phyloP scores from a whole-genome alignment of 1,284 basidiomycete species.

The Spongispora temasekensis region DNA sequence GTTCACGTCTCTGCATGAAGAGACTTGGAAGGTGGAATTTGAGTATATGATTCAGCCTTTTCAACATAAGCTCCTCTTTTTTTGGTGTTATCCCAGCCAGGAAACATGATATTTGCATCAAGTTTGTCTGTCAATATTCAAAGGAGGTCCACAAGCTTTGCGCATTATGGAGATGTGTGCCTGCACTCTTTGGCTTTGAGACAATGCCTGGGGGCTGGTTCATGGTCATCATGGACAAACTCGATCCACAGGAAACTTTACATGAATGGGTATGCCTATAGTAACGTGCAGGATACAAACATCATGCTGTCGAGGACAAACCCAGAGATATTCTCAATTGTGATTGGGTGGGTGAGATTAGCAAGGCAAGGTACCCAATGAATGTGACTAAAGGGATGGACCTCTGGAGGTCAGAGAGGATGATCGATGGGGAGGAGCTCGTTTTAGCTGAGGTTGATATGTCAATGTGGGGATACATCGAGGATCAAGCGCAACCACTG shows the following conservation, averaged over 20 bases:
- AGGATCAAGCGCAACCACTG: no score
- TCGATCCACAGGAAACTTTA: background rate
- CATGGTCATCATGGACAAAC: constrained; percentile 1
- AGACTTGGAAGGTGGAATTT: background rate
- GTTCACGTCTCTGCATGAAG: background rate
- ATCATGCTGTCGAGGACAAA: background rate
- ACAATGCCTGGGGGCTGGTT: background rate
- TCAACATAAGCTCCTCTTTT: background rate
- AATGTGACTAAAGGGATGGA: background rate
- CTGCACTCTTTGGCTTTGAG: background rate
- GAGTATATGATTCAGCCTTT: background rate
- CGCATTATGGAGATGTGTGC: background rate
- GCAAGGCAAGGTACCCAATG: background rate
- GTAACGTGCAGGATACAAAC: background rate
- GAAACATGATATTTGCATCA: background rate
- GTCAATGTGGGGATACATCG: background rate
- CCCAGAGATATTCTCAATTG: constrained; percentile 1
- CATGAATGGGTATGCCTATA: background rate
- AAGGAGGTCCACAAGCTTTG: background rate
- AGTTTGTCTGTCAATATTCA: background rate
- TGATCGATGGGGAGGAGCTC: background rate
- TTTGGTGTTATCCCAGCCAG: background rate
- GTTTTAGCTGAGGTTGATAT: background rate
- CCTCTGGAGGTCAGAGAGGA: no score
- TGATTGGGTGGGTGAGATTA: background rate